phyloP scores from a whole-genome alignment of 1,284 basidiomycete species.

The Ustilago hordei region DNA sequence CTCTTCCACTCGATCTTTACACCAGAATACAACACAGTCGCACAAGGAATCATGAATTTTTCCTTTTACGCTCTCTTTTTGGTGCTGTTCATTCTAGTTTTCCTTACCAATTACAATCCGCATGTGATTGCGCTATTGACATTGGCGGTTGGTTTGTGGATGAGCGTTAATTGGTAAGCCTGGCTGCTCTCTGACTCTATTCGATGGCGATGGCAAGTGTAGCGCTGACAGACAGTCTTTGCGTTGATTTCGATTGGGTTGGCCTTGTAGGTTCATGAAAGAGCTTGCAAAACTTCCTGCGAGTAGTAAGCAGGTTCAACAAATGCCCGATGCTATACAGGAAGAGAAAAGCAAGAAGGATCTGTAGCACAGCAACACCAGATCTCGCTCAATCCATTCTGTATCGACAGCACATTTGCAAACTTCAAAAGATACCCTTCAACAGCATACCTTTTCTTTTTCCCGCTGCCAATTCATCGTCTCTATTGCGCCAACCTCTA shows the following conservation, averaged over 20 bases:
- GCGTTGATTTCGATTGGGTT: too few species aligned
- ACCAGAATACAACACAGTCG: conserved; percentile 62
- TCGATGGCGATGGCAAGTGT: neutral
- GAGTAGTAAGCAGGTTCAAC: conserved; percentile 45
- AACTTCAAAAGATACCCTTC: neutral
- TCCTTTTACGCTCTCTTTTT: conserved; percentile 70
- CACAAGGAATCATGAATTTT: conserved; percentile 67
- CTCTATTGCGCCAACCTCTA: neutral
- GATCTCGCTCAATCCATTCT: too few species aligned
- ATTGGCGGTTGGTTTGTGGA: conserved; percentile 66
- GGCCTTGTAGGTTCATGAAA: conserved; percentile 45
- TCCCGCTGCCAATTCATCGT: neutral
- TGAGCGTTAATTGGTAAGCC: conserved; percentile 69
- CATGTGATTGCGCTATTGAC: conserved; percentile 69
- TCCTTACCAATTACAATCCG: conserved; percentile 66
- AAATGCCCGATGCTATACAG: conserved; percentile 40
- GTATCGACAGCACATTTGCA: neutral
- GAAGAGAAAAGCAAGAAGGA: conserved; percentile 24
- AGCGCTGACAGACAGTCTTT: neutral
- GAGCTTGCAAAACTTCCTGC: conserved; percentile 56
- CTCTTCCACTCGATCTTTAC: conserved; percentile 62
- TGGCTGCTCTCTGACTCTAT: neutral
- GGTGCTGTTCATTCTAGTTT: conserved; percentile 63
- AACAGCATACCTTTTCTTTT: neutral
- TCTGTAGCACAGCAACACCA: conserved; percentile 1